Percentiles rank a stretch among this genome's conserved stretches.
Conservation (phyloP, 495 filamentous ascomycete genomes). For the Oleoguttula mirabilis region DNA sequence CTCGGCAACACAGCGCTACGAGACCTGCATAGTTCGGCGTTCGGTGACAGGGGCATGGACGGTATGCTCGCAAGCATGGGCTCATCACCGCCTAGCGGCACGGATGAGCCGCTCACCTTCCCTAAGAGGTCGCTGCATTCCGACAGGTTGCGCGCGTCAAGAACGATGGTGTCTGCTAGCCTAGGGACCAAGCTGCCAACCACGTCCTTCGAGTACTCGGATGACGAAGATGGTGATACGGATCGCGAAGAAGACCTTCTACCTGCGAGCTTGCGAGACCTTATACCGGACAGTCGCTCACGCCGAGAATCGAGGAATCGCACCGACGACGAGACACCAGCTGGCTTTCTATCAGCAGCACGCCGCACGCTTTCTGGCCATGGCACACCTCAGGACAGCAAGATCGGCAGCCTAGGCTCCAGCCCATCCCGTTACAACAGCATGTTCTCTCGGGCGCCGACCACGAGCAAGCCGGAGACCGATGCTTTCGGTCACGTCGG, state of each 20-base stretch:
- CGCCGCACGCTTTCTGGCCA: slow-evolving; percentile 49
- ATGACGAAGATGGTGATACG: slow-evolving; percentile 57
- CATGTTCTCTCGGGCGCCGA: slow-evolving; percentile 55
- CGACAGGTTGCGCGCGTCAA: slow-evolving; percentile 50
- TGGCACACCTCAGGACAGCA: slow-evolving; percentile 45
- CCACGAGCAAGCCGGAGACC: not conserved
- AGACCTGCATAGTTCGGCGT: slow-evolving; percentile 72
- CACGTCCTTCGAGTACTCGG: slow-evolving; percentile 58
- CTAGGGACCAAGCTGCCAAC: slow-evolving; percentile 49
- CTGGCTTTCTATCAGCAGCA: slow-evolving; percentile 30
- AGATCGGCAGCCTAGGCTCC: slow-evolving; percentile 68
- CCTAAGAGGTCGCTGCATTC: slow-evolving; percentile 73
- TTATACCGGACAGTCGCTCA: slow-evolving; percentile 79
- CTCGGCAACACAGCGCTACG: slow-evolving; percentile 58
- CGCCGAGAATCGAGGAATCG: slow-evolving; percentile 62
- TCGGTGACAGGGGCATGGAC: slow-evolving; percentile 43
- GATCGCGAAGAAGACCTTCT: slow-evolving; percentile 72
- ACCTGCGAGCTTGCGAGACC: slow-evolving; percentile 74
- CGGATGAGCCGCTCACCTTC: slow-evolving; percentile 44
- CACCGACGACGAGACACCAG: slow-evolving; percentile 44
- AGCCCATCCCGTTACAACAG: slow-evolving; percentile 82
- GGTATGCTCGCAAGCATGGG: slow-evolving; percentile 42
- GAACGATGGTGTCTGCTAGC: slow-evolving; percentile 69
- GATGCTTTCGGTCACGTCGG: slow-evolving; percentile 52
- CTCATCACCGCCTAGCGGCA: slow-evolving; percentile 52